Evolutionary conservation across 2,329 filamentous ascomycete species (phyloP), one percentile per base, ranked within the genome.

Genomic region (Ophiocordyceps robertsii): DNA sequence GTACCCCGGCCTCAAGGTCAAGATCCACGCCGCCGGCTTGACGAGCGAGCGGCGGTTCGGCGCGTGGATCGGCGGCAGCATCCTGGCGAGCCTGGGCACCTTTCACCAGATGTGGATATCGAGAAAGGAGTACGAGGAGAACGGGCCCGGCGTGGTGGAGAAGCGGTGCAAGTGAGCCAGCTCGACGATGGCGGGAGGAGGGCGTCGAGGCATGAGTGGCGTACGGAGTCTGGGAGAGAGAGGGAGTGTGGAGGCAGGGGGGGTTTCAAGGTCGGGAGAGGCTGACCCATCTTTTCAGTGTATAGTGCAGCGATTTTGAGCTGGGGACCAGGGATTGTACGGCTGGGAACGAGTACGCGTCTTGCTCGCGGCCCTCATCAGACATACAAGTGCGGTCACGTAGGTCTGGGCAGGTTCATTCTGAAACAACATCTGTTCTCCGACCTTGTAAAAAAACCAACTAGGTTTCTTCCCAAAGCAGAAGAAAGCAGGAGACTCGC

Each of bases 51-150:
- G 93, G 42, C 83, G 88, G 50, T 96, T 94, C 62, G 89, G 86
- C 19, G 81, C 85, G 40, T 98, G 92, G 90, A 88, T 98, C 51
- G 92, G 93, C 38, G 92, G 92, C 38, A 95, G 88, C 64, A 95
- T 98, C 53, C 69, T 98, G 51, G 89, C 86, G 7, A 95, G 89
- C 63, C 64, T 98, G 65, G 93, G 93, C 10, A 95, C 89, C 13
- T 98, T 98, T 66, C 92, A 98, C 67, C 92, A 98, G 69, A 90
- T 98, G 84, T 98, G 92, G 92, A 93, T 98, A 53, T 90, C 83
- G 21, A 86, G 80, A 63, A 94, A 95, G 70, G 92, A 98, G 68
- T 96, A 95, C 55, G 88, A 95, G 49, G 93, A 98, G 70, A 89
- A 95, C 61, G 92, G 92, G 2, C 70, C 80, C 6, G 78, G 78